These are phyloP conservation scores for Aspergillus aculeatinus DNA, from an alignment of 2,329 filamentous ascomycete species.

Conservation along the genomic window DNA sequence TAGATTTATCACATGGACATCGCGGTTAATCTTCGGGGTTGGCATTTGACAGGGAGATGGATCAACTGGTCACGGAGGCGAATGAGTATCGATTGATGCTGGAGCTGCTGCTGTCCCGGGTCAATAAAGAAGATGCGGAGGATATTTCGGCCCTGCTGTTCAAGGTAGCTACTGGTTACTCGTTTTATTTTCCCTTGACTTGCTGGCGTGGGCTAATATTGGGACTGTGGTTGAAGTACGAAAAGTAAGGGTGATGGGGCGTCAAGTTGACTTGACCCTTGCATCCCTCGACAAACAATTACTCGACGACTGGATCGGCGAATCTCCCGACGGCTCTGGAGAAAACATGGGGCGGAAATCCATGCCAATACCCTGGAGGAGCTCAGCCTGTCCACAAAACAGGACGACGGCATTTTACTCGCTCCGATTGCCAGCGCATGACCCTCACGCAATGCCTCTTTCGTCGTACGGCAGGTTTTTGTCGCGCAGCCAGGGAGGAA, in stretches of 20 bases:
- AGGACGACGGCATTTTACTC: too few relatives aligned
- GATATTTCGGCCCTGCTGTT: not conserved
- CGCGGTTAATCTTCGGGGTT: too few relatives aligned
- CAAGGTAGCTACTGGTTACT: not conserved
- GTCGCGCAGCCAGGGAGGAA: too few relatives aligned
- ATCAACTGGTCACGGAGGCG: not conserved
- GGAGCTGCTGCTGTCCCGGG: not conserved
- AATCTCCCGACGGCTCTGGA: too few relatives aligned
- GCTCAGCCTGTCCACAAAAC: too few relatives aligned
- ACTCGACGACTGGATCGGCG: too few relatives aligned
- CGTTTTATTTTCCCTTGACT: not conserved
- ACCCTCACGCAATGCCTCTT: too few relatives aligned
- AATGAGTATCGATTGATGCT: not conserved
- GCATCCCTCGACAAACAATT: not conserved
- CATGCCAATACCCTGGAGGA: too few relatives aligned
- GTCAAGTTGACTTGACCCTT: not conserved
- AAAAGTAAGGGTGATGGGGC: not conserved
- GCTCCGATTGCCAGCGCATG: too few relatives aligned
- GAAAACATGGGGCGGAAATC: too few relatives aligned
- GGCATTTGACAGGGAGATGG: not conserved
- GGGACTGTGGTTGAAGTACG: not conserved
- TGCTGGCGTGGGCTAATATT: not conserved
- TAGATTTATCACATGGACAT: too few relatives aligned
- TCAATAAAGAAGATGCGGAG: not conserved
- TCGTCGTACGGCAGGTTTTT: too few relatives aligned